Evolutionary conservation across 2,329 filamentous ascomycete species (phyloP).

Genomic region (Botryosphaeria dothidea): DNA sequence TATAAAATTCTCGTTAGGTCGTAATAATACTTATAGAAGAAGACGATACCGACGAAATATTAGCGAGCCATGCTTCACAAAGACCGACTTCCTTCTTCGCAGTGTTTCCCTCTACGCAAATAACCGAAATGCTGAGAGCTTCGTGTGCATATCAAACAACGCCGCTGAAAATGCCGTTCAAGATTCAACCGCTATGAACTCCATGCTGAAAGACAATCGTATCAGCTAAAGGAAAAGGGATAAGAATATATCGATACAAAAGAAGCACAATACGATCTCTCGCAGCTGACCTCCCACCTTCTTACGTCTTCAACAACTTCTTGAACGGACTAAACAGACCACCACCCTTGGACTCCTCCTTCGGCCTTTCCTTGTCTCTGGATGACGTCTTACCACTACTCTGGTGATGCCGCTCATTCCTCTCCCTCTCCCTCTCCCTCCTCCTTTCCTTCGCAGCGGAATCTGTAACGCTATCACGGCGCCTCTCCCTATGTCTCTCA

Average conservation of each 20-base stretch:
- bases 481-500: neutral
- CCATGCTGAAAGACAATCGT: neutral
- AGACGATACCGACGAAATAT: neutral
- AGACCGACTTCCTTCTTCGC: neutral
- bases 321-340: neutral
- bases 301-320: slow-evolving; percentile 7
- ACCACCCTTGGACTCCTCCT: neutral
- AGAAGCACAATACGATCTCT: neutral
- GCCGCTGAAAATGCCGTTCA: neutral
- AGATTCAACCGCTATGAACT: neutral
- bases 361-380: slow-evolving; percentile 1
- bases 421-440: neutral
- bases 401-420: neutral
- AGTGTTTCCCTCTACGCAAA: neutral
- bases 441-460: neutral
- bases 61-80: neutral
- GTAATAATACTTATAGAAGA: neutral
- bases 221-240: too few relatives aligned
- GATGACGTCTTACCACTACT: slow-evolving; percentile 1
- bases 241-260: neutral
- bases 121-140: neutral
- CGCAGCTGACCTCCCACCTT: neutral
- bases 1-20: neutral
- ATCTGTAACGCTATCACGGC: neutral
- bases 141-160: neutral